phyloP scores from a whole-genome alignment of 1,284 basidiomycete genomes.

The Papiliotrema nemorosa region DNA sequence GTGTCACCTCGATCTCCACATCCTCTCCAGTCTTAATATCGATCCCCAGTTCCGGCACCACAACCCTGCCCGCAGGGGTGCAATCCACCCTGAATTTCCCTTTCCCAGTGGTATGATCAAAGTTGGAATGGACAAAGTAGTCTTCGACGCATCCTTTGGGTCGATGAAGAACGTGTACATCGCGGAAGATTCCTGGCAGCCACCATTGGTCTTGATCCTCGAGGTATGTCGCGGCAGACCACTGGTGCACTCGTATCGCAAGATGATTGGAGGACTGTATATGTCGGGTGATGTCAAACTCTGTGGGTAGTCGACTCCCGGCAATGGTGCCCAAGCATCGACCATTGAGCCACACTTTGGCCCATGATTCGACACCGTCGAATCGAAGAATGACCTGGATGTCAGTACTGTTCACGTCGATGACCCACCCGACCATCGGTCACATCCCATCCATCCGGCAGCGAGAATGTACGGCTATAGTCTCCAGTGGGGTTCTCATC shows the following conservation, averaged over 20 bases:
- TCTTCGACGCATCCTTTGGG: slow-evolving; percentile 13
- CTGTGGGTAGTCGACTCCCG: slow-evolving; percentile 16
- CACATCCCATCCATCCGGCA: not conserved
- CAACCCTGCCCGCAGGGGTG: slow-evolving; percentile 8
- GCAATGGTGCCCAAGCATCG: slow-evolving; percentile 10
- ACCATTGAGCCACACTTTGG: slow-evolving; percentile 26
- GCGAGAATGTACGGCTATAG: not conserved
- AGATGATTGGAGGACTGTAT: not conserved
- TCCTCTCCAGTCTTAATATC: slow-evolving; percentile 15
- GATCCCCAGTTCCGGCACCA: slow-evolving; percentile 18
- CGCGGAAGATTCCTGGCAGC: slow-evolving; percentile 27
- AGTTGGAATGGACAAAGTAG: slow-evolving; percentile 21
- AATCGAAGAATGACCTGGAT: slow-evolving; percentile 19
- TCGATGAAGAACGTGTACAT: slow-evolving; percentile 21
- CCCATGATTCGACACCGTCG: slow-evolving; percentile 25
- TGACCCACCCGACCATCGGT: not conserved
- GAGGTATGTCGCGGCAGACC: slow-evolving; percentile 17
- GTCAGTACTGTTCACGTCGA: slow-evolving; percentile 33
- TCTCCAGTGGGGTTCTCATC: slow-evolving; percentile 8
- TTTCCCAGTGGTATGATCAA: slow-evolving; percentile 14
- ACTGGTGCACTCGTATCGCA: slow-evolving; percentile 21
- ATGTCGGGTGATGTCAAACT: slow-evolving; percentile 18
- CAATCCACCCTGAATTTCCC: slow-evolving; percentile 23
- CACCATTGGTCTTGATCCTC: slow-evolving; percentile 35
- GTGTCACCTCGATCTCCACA: slow-evolving; percentile 6